phyloP scores from a whole-genome alignment of 306 rosid genomes.

The Malus sieversii region DNA sequence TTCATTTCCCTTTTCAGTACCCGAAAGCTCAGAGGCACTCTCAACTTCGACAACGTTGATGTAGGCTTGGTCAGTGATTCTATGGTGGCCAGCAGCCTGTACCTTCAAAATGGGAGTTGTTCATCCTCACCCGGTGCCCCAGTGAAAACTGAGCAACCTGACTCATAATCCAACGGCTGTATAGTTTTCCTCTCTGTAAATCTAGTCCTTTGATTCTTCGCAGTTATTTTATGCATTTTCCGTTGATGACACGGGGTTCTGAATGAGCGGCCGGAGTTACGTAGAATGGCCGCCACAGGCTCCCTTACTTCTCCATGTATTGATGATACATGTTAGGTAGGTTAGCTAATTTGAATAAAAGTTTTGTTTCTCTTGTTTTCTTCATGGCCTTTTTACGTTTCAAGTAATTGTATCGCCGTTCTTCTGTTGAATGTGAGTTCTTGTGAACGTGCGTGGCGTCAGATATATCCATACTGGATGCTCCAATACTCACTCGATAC shows the following conservation, averaged over 20 bases:
- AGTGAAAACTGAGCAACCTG: constrained; percentile 76
- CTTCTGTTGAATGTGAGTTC: not conserved
- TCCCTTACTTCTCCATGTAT: constrained; percentile 22
- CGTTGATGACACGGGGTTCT: constrained; percentile 41
- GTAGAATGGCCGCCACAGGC: constrained; percentile 76
- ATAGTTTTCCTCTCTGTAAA: constrained; percentile 36
- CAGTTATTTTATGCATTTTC: constrained; percentile 13
- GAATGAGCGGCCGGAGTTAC: constrained; percentile 66
- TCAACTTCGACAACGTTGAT: constrained; percentile 74
- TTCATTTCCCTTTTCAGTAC: constrained; percentile 33
- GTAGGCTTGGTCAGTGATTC: constrained; percentile 90
- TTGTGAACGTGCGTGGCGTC: not conserved
- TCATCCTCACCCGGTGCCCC: constrained; percentile 74
- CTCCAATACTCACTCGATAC: not conserved
- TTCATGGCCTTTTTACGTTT: not conserved
- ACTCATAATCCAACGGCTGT: constrained; percentile 29
- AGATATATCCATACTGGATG: not conserved
- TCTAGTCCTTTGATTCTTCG: constrained; percentile 13
- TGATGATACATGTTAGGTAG: not conserved
- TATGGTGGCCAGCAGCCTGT: constrained; percentile 90
- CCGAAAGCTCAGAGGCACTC: constrained; percentile 71
- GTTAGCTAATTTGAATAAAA: not conserved
- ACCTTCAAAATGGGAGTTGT: constrained; percentile 74
- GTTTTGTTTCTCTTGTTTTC: not conserved
- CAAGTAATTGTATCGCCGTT: not conserved